phyloP scores from a whole-genome alignment of 2,329 filamentous ascomycete genomes.

The Penicillium sp. region DNA sequence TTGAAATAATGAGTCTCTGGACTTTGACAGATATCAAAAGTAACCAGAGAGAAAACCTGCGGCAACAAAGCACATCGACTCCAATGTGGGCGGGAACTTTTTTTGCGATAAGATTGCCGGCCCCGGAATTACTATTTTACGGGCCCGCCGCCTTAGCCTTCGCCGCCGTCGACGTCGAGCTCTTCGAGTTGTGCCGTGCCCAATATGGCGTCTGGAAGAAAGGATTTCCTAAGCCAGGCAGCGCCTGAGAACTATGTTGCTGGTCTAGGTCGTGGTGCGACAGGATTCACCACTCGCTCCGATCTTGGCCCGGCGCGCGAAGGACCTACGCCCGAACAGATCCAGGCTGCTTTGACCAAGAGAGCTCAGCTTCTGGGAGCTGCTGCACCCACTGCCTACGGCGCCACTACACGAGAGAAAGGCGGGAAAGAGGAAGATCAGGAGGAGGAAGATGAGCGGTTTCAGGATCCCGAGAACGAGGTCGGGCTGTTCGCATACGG shows the following conservation, averaged over 20 bases:
- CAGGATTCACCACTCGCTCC: slow-evolving; percentile 94
- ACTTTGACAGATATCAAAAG: background rate
- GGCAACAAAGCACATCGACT: background rate
- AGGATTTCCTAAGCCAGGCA: slow-evolving; percentile 86
- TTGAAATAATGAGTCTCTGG: slow-evolving; percentile 10
- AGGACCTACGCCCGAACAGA: slow-evolving; percentile 94
- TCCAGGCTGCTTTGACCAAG: slow-evolving; percentile 95
- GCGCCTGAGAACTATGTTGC: slow-evolving; percentile 88
- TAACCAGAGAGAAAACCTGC: background rate
- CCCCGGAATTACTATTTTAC: slow-evolving; percentile 19
- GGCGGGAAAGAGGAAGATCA: slow-evolving; percentile 60
- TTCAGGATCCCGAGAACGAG: slow-evolving; percentile 96
- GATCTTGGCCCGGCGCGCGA: slow-evolving; percentile 93
- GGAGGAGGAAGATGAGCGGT: slow-evolving; percentile 74
- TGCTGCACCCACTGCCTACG: slow-evolving; percentile 70
- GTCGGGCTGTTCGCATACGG: slow-evolving; percentile 92
- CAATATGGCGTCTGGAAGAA: slow-evolving; percentile 59
- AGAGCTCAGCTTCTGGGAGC: slow-evolving; percentile 78
- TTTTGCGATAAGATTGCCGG: slow-evolving; percentile 30
- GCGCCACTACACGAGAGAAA: slow-evolving; percentile 65
- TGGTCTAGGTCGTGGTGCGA: slow-evolving; percentile 94
- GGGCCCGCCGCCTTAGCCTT: slow-evolving; percentile 7
- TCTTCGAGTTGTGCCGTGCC: slow-evolving; percentile 8
- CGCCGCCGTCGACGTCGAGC: slow-evolving; percentile 1
- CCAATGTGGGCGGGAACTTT: slow-evolving; percentile 24